A percentile compares a stretch with the other conserved stretches of the same genome.
phyloP scores from a whole-genome alignment of 2,329 filamentous ascomycete genomes.

The Pyricularia sp. region DNA sequence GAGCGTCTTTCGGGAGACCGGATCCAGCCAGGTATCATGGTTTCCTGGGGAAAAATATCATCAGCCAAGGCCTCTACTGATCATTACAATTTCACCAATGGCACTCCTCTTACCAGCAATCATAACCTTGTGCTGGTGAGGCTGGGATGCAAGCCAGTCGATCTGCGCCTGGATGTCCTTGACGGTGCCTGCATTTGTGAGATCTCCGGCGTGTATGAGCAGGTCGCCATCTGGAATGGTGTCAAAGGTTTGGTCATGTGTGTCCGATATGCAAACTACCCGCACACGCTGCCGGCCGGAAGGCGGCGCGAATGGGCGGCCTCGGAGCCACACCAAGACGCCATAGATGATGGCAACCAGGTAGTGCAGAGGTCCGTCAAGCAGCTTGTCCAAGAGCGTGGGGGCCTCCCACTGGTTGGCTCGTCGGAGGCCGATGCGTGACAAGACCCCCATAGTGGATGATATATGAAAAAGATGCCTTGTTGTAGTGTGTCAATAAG shows the following conservation, averaged over 20 bases:
- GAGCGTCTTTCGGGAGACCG: conserved; percentile 40
- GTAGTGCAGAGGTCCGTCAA: conserved; percentile 55
- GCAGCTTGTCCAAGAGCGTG: conserved; percentile 46
- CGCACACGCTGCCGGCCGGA: conserved; percentile 39
- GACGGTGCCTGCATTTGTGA: conserved; percentile 60
- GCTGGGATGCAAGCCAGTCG: conserved; percentile 64
- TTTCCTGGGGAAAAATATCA: conserved; percentile 29
- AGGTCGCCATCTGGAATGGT: conserved; percentile 67
- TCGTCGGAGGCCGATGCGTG: conserved; percentile 9
- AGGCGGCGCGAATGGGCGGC: conserved; percentile 46
- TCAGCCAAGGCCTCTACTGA: not conserved
- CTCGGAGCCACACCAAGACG: conserved; percentile 53
- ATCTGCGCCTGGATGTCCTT: conserved; percentile 69
- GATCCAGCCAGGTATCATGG: conserved; percentile 78
- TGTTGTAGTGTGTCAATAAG: not conserved
- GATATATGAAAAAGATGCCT: not conserved
- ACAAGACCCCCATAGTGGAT: conserved; percentile 7
- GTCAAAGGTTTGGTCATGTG: conserved; percentile 51
- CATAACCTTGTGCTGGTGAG: conserved; percentile 68
- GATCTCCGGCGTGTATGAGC: conserved; percentile 80
- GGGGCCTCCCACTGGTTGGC: conserved; percentile 15
- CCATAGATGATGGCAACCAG: conserved; percentile 50
- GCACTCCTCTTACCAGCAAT: conserved; percentile 45
- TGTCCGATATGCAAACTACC: conserved; percentile 83
- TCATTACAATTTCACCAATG: not conserved